These are phyloP conservation scores for Paecilomyces sp. DNA, from an alignment of 2,329 filamentous ascomycete species.

Conservation along the genomic window DNA sequence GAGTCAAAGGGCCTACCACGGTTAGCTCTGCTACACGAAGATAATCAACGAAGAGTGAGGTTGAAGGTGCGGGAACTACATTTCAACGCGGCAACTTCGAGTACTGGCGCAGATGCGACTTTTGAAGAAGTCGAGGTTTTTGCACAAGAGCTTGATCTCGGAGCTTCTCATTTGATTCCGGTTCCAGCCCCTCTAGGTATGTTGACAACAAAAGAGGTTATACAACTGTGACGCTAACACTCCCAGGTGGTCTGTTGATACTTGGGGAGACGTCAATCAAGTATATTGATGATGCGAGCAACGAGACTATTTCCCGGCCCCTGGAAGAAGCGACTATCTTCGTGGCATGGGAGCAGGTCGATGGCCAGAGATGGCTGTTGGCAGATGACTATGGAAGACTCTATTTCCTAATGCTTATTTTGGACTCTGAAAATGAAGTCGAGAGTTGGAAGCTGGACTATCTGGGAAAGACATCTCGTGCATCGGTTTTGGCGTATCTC, in stretches of 20 bases:
- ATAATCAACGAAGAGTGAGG: conserved; percentile 50
- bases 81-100: conserved; percentile 39
- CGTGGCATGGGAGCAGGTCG: conserved; percentile 82
- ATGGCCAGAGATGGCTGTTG: conserved; percentile 75
- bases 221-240: conserved; percentile 20
- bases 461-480: conserved; percentile 64
- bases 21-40: conserved; percentile 59
- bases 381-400: conserved; percentile 86
- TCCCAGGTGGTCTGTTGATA: conserved; percentile 61
- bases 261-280: conserved; percentile 74
- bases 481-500: conserved; percentile 72
- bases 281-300: conserved; percentile 74
- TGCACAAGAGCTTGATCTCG: conserved; percentile 50
- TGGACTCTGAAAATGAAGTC: conserved; percentile 59
- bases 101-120: conserved; percentile 45
- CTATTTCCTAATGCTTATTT: conserved; percentile 73
- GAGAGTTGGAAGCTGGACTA: conserved; percentile 63
- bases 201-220: conserved; percentile 4
- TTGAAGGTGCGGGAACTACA: conserved; percentile 50
- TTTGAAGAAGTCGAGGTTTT: conserved; percentile 47
- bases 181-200: conserved; percentile 49
- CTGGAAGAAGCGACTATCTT: conserved; percentile 75
- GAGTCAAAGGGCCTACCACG: conserved; percentile 46
- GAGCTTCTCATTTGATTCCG: conserved; percentile 56
- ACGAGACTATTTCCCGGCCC: conserved; percentile 56